phyloP scores from a whole-genome alignment of 768 basidiomycete genomes.

The Coprinellus micaceus region DNA sequence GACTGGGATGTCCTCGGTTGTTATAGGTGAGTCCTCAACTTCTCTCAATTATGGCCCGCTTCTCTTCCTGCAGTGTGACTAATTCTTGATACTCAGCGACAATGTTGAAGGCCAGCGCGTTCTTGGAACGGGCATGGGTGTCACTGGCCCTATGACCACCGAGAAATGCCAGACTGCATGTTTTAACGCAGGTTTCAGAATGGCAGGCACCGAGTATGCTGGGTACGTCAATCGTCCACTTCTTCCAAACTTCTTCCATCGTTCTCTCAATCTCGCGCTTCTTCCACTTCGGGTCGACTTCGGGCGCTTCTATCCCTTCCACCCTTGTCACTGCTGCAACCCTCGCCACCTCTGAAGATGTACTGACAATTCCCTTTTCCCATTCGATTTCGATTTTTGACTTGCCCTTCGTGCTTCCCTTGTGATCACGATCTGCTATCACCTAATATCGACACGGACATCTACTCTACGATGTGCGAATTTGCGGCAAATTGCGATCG shows the following conservation, averaged over 20 bases:
- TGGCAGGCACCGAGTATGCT: slow-evolving; percentile 39
- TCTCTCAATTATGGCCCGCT: slow-evolving; percentile 11
- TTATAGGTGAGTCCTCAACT: slow-evolving; percentile 46
- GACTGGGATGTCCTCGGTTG: slow-evolving; percentile 74
- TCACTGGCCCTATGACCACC: slow-evolving; percentile 45
- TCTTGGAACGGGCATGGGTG: slow-evolving; percentile 31
- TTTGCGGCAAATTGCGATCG: not conserved
- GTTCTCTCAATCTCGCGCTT: not conserved
- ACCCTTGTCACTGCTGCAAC: not conserved
- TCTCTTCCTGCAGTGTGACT: slow-evolving; percentile 15
- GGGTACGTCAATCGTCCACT: slow-evolving; percentile 21
- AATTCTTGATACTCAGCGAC: slow-evolving; percentile 31
- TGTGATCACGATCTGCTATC: not conserved
- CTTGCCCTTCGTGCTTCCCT: not conserved
- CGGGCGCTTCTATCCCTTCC: too few relatives aligned
- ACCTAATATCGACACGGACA: too few relatives aligned
- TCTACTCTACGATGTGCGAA: too few relatives aligned
- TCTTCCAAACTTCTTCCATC: not conserved
- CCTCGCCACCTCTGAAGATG: not conserved
- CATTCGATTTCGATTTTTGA: not conserved
- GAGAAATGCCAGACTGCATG: slow-evolving; percentile 61
- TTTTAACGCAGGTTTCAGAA: slow-evolving; percentile 44
- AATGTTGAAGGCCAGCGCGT: slow-evolving; percentile 40
- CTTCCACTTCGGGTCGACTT: not conserved
- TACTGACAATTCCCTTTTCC: slow-evolving; percentile 6